These are phyloP conservation scores for Mucuna pruriens DNA, from an alignment of 306 rosid species.

Conservation along the genomic window DNA sequence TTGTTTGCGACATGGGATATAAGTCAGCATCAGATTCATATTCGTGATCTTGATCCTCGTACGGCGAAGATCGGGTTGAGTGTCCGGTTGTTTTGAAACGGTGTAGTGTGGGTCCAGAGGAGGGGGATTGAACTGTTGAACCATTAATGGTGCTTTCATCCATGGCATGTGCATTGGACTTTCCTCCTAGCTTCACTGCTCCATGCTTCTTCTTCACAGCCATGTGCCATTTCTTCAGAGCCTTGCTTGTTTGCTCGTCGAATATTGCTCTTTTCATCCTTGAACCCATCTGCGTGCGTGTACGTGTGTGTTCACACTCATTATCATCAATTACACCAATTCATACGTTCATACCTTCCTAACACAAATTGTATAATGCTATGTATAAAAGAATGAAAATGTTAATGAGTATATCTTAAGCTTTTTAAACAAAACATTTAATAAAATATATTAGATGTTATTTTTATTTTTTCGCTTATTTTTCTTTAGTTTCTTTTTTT, in stretches of 20 bases:
- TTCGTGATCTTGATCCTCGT: conserved; percentile 43
- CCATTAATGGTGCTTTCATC: conserved; percentile 59
- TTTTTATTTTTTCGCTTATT: no score
- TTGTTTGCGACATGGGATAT: conserved; percentile 41
- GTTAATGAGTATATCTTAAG: no score
- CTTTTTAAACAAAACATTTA: no score
- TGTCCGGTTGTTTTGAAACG: conserved; percentile 85
- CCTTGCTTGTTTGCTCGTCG: conserved; percentile 86
- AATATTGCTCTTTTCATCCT: conserved; percentile 77
- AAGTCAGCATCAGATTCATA: conserved; percentile 49
- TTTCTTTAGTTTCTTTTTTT: no score
- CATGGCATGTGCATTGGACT: conserved; percentile 39
- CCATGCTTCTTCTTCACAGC: conserved; percentile 70
- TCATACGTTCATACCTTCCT: not conserved
- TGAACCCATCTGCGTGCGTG: conserved; percentile 78
- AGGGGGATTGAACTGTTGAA: conserved; percentile 47
- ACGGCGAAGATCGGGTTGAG: conserved; percentile 48
- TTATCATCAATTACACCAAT: not conserved
- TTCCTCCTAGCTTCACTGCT: conserved; percentile 48
- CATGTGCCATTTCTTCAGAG: conserved; percentile 79
- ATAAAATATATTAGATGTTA: no score
- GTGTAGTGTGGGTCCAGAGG: conserved; percentile 58
- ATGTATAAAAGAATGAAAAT: no score
- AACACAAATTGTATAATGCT: no score
- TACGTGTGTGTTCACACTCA: not conserved